phyloP scores from a whole-genome alignment of 129 eudicot species.

The Centrapalus pauciflorus region DNA sequence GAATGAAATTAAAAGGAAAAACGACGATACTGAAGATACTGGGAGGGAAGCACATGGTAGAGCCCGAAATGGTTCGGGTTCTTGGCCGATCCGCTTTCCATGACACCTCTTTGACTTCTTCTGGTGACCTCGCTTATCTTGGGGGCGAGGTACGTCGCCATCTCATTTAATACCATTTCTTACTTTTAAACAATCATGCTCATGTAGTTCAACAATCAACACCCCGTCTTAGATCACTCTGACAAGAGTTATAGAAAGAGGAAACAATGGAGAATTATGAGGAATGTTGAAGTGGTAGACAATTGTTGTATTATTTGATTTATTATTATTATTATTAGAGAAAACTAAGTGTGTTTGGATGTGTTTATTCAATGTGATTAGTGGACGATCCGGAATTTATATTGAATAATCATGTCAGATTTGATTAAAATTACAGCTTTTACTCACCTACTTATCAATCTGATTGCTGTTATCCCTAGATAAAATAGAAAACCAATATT shows the following conservation, averaged over 20 bases:
- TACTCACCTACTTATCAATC: no score
- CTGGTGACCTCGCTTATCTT: slow-evolving; percentile 88
- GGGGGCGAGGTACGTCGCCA: slow-evolving; percentile 78
- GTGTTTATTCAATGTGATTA: no score
- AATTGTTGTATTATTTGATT: background rate
- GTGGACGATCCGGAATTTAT: no score
- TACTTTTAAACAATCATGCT: background rate
- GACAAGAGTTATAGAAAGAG: background rate
- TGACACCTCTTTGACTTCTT: slow-evolving; percentile 76
- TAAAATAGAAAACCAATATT: no score
- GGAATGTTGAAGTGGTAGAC: background rate
- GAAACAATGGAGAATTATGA: background rate
- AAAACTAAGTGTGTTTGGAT: no score
- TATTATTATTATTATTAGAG: background rate
- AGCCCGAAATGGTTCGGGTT: slow-evolving; percentile 83
- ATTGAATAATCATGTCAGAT: no score
- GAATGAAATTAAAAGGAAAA: slow-evolving; percentile 38
- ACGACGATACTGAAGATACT: slow-evolving; percentile 89
- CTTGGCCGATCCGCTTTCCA: slow-evolving; percentile 98
- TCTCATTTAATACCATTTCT: background rate
- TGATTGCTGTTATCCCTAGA: no score
- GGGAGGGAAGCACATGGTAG: slow-evolving; percentile 99
- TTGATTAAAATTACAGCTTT: no score
- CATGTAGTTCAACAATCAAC: background rate
- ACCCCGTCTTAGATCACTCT: no score